A percentile compares a stretch with the other conserved stretches of the same genome.
Evolutionary conservation across 2,329 filamentous ascomycete species (phyloP).

Genomic region (Orbilia brochopaga): DNA sequence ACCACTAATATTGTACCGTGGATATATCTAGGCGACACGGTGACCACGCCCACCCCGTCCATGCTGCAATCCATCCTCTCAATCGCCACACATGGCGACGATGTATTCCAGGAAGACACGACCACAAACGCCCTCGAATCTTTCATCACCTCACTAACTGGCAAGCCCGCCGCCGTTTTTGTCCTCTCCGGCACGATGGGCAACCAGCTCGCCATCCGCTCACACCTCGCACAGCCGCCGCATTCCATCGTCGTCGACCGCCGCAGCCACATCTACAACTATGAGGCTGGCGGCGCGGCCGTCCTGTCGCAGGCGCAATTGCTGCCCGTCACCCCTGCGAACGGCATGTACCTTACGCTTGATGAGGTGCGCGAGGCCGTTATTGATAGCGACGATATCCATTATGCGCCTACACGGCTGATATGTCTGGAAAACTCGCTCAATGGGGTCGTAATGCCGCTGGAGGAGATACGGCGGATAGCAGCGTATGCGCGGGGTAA

Average conservation of each 20-base stretch:
- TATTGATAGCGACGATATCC: slow-evolving; percentile 59
- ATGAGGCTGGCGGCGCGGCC: slow-evolving; percentile 66
- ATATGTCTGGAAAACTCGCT: slow-evolving; percentile 61
- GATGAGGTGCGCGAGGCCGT: slow-evolving; percentile 59
- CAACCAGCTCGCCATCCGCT: slow-evolving; percentile 82
- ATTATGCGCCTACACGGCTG: slow-evolving; percentile 59
- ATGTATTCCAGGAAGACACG: slow-evolving; percentile 80
- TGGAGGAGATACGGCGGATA: slow-evolving; percentile 57
- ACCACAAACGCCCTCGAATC: slow-evolving; percentile 78
- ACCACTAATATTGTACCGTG: background rate
- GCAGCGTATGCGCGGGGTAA: slow-evolving; percentile 57
- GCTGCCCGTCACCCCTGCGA: slow-evolving; percentile 56
- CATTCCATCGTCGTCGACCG: slow-evolving; percentile 80
- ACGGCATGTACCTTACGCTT: slow-evolving; percentile 60
- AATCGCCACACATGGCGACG: slow-evolving; percentile 72
- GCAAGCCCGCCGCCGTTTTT: slow-evolving; percentile 77
- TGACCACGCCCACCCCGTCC: slow-evolving; percentile 76
- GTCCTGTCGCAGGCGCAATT: slow-evolving; percentile 52
- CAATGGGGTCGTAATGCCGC: slow-evolving; percentile 57
- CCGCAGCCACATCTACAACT: slow-evolving; percentile 76
- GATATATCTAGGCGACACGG: slow-evolving; percentile 62
- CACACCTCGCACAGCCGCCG: slow-evolving; percentile 78
- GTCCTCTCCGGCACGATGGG: slow-evolving; percentile 93
- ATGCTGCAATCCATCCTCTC: slow-evolving; percentile 84
- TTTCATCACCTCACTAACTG: slow-evolving; percentile 73